Conservation (phyloP, 441 rosid species). For the Syzygium syzygioides region DNA sequence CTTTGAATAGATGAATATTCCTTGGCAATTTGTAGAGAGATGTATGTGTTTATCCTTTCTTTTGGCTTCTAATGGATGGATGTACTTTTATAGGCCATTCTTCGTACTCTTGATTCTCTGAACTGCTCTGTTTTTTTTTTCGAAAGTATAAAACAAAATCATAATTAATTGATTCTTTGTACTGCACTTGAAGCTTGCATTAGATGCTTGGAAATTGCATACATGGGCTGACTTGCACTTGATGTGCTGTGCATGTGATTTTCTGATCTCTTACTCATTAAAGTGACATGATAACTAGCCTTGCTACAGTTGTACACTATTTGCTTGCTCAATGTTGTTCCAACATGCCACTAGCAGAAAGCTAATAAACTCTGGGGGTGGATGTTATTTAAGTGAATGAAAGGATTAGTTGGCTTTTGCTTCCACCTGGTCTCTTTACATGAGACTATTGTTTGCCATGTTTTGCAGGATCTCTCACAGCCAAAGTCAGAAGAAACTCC, state of each 20-base stretch:
- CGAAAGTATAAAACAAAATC: neutral
- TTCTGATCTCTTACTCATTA: neutral
- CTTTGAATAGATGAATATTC: neutral
- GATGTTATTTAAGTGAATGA: neutral
- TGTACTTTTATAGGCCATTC: neutral
- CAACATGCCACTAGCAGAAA: neutral
- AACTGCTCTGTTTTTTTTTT: neutral
- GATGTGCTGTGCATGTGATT: neutral
- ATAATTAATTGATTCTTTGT: neutral
- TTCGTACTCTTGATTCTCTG: neutral
- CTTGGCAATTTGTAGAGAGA: neutral
- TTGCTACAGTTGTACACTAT: neutral
- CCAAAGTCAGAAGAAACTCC: slow-evolving; percentile 70
- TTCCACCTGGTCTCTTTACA: neutral
- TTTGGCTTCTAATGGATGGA: neutral
- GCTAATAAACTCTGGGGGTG: neutral
- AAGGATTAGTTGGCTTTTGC: neutral
- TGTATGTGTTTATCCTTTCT: neutral
- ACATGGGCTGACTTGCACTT: neutral
- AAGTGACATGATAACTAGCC: neutral
- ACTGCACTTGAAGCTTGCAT: neutral
- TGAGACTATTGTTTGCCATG: neutral
- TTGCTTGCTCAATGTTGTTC: neutral
- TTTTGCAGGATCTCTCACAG: slow-evolving; percentile 73
- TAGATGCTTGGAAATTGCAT: neutral